Conservation (phyloP, 768 basidiomycete species). For the Serendipita vermifera region DNA sequence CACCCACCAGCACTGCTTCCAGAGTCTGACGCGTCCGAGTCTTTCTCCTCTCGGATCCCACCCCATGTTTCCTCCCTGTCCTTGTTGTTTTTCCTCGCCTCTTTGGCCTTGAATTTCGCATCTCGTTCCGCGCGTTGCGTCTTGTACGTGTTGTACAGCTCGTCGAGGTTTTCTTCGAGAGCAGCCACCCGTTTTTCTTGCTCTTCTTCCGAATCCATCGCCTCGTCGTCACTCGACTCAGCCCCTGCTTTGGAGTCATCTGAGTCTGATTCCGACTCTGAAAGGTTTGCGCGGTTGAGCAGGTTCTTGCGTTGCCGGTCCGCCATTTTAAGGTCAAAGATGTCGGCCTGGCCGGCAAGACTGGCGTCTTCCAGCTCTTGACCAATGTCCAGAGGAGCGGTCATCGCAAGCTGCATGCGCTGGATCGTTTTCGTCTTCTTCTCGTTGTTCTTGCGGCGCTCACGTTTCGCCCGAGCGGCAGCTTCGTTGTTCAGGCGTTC, state of each 20-base stretch:
- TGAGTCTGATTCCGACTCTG: conserved; percentile 28
- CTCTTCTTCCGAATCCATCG: conserved; percentile 48
- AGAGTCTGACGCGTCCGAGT: conserved; percentile 30
- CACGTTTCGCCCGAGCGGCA: conserved; percentile 58
- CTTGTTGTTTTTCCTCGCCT: conserved; percentile 58
- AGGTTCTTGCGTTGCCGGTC: conserved; percentile 26
- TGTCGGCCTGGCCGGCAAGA: conserved; percentile 65
- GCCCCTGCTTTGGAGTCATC: conserved; percentile 26
- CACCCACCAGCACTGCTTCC: conserved; percentile 46
- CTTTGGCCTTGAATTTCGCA: conserved; percentile 73
- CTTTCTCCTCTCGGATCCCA: conserved; percentile 42
- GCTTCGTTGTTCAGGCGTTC: conserved; percentile 71
- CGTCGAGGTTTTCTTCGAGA: conserved; percentile 81
- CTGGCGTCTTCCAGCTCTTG: conserved; percentile 67
- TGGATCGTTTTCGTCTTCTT: conserved; percentile 75
- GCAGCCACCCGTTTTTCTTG: conserved; percentile 41
- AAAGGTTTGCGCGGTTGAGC: conserved; percentile 29
- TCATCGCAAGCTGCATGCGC: conserved; percentile 95
- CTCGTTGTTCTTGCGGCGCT: conserved; percentile 78
- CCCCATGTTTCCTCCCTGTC: conserved; percentile 64
- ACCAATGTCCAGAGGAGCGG: conserved; percentile 92
- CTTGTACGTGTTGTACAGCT: conserved; percentile 77
- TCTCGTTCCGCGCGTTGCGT: conserved; percentile 70
- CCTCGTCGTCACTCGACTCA: conserved; percentile 25
- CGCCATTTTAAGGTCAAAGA: conserved; percentile 70